Base-by-base conservation (phyloP, 768 basidiomycete genomes). In the Boletus edulis region DNA sequence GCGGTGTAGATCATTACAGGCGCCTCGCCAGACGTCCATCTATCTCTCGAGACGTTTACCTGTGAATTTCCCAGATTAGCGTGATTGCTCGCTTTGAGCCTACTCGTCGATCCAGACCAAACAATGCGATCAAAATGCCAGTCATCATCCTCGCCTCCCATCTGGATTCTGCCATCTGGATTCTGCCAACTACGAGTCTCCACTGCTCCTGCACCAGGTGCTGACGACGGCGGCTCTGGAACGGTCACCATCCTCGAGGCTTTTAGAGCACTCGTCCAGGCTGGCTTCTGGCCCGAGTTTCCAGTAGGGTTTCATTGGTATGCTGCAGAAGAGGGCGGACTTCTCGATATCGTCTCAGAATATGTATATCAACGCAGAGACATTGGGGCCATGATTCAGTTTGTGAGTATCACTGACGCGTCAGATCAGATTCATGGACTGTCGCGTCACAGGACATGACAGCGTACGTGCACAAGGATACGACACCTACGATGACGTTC, bases 251-350 rank as follows among this genome's bases (percentile, higher is more conserved):
- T 91, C 59, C 71, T 91, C 39, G 90, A 91, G 72, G 78, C 86
- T 17, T 90, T 89, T 67, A 81, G 89, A 37, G 86, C 81, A 13
- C 74, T 91, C 54, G 76, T 91, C 59, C 78, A 80, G 27, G 79
- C 85, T 37, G 81, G 84, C 65, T 91, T 86, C 77, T 79, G 69
- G 40, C 89, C 83, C 24, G 6, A 27, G 24, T 4, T 27, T 27
- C 24, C 24, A 6, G 77, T 91, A 34, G 87, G 92, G 65, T 91
- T 91, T 69, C 87, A 91, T 60, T 91, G 88, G 90, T 92, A 90
- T 66, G 85, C 88, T 48, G 88, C 84, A 41, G 89, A 91, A 76
- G 88, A 70, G 46, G 68, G 56, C 46, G 56, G 62, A 32, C 47
- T 58, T 29, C 49, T 64, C 22, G 22, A 22, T 22, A 22, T 22